Percentiles rank a stretch among this genome's conserved stretches.
Conservation (phyloP, 1,284 basidiomycete genomes). For the Leccinum huronense region DNA sequence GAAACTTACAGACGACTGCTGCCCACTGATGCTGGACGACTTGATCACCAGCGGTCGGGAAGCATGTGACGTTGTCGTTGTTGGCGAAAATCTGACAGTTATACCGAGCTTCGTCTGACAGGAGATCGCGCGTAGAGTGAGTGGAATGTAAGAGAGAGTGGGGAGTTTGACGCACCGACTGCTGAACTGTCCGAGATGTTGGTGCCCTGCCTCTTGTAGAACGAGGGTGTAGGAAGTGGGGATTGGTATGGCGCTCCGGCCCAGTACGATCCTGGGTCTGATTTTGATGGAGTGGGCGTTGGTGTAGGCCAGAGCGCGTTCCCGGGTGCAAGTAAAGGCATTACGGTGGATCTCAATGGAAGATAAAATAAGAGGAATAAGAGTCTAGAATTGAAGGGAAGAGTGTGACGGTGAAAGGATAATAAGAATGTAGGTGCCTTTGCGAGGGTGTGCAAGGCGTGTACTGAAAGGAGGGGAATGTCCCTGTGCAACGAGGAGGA, state of each 20-base stretch:
- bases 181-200: slow-evolving; percentile 40
- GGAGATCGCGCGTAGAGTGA: slow-evolving; percentile 16
- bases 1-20: slow-evolving; percentile 68
- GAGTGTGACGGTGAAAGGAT: slow-evolving; percentile 16
- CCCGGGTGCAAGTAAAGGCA: slow-evolving; percentile 36
- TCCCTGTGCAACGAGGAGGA: slow-evolving; percentile 25
- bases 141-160: slow-evolving; percentile 10
- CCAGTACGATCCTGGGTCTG: slow-evolving; percentile 27
- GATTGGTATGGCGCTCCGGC: slow-evolving; percentile 21
- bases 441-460: slow-evolving; percentile 12
- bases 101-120: slow-evolving; percentile 34
- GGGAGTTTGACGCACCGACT: slow-evolving; percentile 41
- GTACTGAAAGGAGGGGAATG: slow-evolving; percentile 17
- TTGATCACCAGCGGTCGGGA: slow-evolving; percentile 49
- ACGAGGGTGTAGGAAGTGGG: slow-evolving; percentile 15
- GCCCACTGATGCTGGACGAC: slow-evolving; percentile 69
- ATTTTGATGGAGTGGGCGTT: slow-evolving; percentile 35
- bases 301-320: slow-evolving; percentile 40
- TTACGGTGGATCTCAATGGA: slow-evolving; percentile 28
- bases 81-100: slow-evolving; percentile 44
- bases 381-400: slow-evolving; percentile 24
- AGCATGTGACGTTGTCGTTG: slow-evolving; percentile 73
- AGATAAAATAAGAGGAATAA: slow-evolving; percentile 21
- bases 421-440: slow-evolving; percentile 19
- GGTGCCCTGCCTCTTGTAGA: slow-evolving; percentile 27